phyloP scores from a whole-genome alignment of 2,329 filamentous ascomycete species.

The Emergomyces pasteurianus region DNA sequence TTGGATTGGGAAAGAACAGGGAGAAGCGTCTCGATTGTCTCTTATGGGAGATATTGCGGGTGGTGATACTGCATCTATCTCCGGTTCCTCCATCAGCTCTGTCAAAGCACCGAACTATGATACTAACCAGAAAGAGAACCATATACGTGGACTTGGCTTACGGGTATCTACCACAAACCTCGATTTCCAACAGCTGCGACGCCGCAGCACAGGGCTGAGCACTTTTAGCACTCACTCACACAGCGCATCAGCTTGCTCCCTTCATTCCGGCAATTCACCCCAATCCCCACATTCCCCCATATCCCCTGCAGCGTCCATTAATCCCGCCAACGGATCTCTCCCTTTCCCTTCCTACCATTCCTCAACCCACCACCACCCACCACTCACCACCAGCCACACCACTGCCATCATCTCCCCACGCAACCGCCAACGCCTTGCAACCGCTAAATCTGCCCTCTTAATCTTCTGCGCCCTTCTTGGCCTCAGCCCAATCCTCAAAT shows the following conservation, averaged over 20 bases:
- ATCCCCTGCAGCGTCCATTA: constrained; percentile 12
- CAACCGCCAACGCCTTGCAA: constrained; percentile 57
- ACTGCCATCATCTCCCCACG: constrained; percentile 37
- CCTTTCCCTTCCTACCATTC: constrained; percentile 17
- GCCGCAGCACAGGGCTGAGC: constrained; percentile 18
- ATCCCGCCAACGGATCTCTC: constrained; percentile 11
- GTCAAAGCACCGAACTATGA: constrained; percentile 15
- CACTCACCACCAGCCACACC: constrained; percentile 8
- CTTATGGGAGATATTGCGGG: constrained; percentile 17
- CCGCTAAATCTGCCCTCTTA: constrained; percentile 80
- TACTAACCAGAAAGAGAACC: constrained; percentile 14
- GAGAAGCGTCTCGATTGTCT: constrained; percentile 27
- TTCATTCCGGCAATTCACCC: constrained; percentile 35
- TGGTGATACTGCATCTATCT: constrained; percentile 11
- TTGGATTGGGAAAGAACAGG: constrained; percentile 67
- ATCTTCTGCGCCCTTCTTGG: constrained; percentile 90
- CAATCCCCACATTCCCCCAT: constrained; percentile 18
- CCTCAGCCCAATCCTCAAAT: constrained; percentile 89
- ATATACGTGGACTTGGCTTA: constrained; percentile 33
- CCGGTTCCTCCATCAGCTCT: constrained; percentile 12
- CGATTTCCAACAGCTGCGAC: constrained; percentile 17
- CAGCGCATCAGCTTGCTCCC: constrained; percentile 45
- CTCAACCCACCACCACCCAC: constrained; percentile 12
- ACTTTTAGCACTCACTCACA: constrained; percentile 38
- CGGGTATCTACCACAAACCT: constrained; percentile 27